Evolutionary conservation across 106 monocot species (phyloP).

Genomic region (Dendrobium chrysotoxum): DNA sequence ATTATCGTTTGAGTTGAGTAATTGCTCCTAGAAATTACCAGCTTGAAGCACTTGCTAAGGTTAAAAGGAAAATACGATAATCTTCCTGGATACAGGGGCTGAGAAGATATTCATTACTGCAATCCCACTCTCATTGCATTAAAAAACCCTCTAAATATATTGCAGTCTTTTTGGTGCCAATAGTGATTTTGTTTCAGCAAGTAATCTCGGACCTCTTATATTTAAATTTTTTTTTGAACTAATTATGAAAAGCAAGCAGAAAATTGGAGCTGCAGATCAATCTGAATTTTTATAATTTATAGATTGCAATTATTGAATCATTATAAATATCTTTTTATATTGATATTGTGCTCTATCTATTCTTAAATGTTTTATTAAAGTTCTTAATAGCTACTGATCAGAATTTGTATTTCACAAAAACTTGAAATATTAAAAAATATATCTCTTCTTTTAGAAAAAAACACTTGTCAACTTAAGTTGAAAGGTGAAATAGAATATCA

Average conservation of each 20-base stretch:
- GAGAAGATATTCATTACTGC: conserved; percentile 66
- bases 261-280: conserved; percentile 45
- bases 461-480: no score
- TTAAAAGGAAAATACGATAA: conserved; percentile 42
- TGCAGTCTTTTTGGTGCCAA: conserved; percentile 54
- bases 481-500: no score
- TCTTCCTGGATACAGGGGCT: conserved; percentile 52
- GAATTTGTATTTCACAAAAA: no score
- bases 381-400: no score
- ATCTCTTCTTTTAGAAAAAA: no score
- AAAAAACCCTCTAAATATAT: conserved; percentile 34
- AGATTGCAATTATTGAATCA: no score
- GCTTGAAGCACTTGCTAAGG: conserved; percentile 51
- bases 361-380: no score
- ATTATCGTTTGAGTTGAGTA: not conserved
- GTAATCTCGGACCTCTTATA: not conserved
- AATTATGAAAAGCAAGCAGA: conserved; percentile 34
- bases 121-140: conserved; percentile 26
- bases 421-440: no score
- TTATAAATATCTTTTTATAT: no score
- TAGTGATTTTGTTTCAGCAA: conserved; percentile 42
- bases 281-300: no score
- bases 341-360: no score
- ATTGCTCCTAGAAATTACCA: conserved; percentile 31
- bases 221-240: not conserved